Evolutionary conservation across 768 basidiomycete species (phyloP).

Genomic region (Gloeopeniophorella convolvens): DNA sequence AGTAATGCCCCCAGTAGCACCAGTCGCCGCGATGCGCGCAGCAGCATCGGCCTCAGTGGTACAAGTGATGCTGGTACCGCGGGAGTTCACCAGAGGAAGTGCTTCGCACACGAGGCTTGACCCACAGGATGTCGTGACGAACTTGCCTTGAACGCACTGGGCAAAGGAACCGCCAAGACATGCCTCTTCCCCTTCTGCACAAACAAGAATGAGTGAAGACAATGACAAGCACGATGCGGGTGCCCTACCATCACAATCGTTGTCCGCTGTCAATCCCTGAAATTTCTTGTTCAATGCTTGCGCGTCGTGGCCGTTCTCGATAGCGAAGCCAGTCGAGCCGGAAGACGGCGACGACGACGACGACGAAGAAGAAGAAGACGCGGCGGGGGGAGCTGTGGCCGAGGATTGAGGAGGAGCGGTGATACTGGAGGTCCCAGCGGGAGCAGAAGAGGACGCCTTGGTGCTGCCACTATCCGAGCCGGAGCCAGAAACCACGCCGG

Average conservation of each 20-base stretch:
- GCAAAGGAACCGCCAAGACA: conserved; percentile 35
- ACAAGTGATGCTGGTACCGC: conserved; percentile 36
- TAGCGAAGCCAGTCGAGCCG: conserved; percentile 13
- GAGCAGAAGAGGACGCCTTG: conserved; percentile 11
- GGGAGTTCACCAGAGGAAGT: conserved; percentile 36
- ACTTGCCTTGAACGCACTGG: conserved; percentile 35
- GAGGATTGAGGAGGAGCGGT: not conserved
- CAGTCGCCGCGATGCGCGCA: conserved; percentile 31
- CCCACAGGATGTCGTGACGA: conserved; percentile 29
- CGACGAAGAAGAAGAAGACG: not conserved
- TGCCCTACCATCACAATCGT: conserved; percentile 28
- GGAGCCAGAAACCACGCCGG: conserved; percentile 25
- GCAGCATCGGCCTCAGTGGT: conserved; percentile 29
- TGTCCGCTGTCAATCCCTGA: conserved; percentile 24
- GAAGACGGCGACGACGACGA: not conserved
- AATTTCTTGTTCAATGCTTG: conserved; percentile 33
- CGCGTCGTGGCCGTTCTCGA: conserved; percentile 32
- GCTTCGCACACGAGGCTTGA: conserved; percentile 31
- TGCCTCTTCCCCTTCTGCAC: conserved; percentile 29
- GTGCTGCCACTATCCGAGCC: not conserved
- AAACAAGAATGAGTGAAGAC: not conserved
- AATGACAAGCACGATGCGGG: not conserved
- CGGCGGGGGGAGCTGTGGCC: not conserved
- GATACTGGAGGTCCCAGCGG: too few relatives aligned
- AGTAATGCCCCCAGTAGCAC: conserved; percentile 26